Conservation (phyloP, 306 rosid species). For the Astragalus glycyphyllos region DNA sequence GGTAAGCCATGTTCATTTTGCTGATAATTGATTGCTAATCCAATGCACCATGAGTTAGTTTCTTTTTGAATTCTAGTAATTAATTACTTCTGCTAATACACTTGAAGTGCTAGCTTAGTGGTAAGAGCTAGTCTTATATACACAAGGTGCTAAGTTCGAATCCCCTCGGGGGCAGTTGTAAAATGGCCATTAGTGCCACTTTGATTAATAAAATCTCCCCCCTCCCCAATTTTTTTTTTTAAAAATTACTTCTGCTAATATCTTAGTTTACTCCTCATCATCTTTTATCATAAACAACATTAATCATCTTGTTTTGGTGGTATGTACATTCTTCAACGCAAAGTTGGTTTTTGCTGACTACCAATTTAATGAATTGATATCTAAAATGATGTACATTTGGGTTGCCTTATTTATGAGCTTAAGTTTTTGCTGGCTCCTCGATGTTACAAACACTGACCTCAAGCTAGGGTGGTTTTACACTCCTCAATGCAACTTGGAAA, state of each 20-base stretch:
- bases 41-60: constrained; percentile 16
- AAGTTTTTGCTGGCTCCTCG: constrained; percentile 21
- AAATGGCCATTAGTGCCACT: too few relatives aligned
- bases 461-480: not conserved
- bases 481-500: constrained; percentile 20
- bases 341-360: constrained; percentile 15
- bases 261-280: constrained; percentile 5
- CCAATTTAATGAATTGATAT: constrained; percentile 2
- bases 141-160: too few relatives aligned
- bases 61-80: constrained; percentile 29
- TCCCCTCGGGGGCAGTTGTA: too few relatives aligned
- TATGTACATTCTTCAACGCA: not conserved
- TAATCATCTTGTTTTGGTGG: constrained; percentile 12
- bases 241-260: constrained; percentile 4
- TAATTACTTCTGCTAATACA: constrained; percentile 3
- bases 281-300: not conserved
- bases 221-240: too few relatives aligned
- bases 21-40: constrained; percentile 36
- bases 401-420: constrained; percentile 23
- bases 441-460: constrained; percentile 9
- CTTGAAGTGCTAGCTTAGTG: too few relatives aligned
- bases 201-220: too few relatives aligned
- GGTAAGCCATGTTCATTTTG: constrained; percentile 29
- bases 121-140: too few relatives aligned
- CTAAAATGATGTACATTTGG: constrained; percentile 20